A percentile compares a stretch with the other conserved stretches of the same genome.
These are phyloP conservation scores for Mortierella sp. DNA, from an alignment of 371 early-diverging fungal species.

Conservation along the genomic window DNA sequence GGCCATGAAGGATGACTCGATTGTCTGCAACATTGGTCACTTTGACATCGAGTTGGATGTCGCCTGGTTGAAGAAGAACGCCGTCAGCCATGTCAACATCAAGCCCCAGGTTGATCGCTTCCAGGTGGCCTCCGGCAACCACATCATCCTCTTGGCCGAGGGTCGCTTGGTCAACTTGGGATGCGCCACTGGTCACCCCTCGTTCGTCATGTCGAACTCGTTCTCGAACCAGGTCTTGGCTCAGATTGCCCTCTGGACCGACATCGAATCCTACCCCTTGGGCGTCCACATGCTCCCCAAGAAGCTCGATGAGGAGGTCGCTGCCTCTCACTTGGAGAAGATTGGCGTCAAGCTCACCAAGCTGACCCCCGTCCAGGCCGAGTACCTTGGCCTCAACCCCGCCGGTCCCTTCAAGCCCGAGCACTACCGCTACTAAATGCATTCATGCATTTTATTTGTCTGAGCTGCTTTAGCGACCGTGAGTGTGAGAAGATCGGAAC, in stretches of 20 bases:
- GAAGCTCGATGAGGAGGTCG: conserved; percentile 99
- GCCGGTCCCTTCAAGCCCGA: conserved; percentile 98
- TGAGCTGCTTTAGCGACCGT: conserved; percentile 26
- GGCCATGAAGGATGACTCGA: conserved; percentile 97
- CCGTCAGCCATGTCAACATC: conserved; percentile 89
- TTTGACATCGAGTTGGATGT: conserved; percentile 99
- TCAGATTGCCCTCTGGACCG: conserved; percentile 98
- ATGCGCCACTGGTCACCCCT: conserved; percentile 97
- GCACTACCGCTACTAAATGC: conserved; percentile 87
- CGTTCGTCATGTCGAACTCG: conserved; percentile 99
- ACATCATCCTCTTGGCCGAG: conserved; percentile 97
- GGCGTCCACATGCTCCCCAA: conserved; percentile 99
- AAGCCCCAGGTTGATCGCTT: conserved; percentile 99
- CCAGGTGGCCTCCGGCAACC: conserved; percentile 92
- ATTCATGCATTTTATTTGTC: conserved; percentile 88
- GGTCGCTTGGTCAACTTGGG: conserved; percentile 99
- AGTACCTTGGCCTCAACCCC: conserved; percentile 87
- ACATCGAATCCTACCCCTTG: conserved; percentile 85
- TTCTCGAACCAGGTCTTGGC: conserved; percentile 99
- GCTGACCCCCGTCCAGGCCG: conserved; percentile 79
- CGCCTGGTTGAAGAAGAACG: conserved; percentile 98
- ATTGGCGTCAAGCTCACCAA: conserved; percentile 93
- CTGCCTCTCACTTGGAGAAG: conserved; percentile 95
- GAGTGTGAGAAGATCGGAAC: neutral
- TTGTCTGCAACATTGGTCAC: conserved; percentile 99